These are phyloP conservation scores for Endotrypanum monterogeii DNA, from an alignment of 208 protist genomes.

Conservation along the genomic window DNA sequence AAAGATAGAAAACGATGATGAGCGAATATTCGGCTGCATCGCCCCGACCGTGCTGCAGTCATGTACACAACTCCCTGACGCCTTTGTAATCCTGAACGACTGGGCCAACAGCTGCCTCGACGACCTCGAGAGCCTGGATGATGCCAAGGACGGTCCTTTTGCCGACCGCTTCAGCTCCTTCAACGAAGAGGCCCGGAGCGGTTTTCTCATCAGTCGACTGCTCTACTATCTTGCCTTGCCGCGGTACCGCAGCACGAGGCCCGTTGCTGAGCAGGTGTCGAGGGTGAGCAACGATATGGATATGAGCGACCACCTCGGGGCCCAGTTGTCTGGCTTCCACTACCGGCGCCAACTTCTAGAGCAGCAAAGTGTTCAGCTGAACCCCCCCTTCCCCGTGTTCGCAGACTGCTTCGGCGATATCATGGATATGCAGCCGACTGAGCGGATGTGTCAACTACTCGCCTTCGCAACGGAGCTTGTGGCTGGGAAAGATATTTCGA, in stretches of 20 bases:
- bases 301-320: conserved; percentile 9
- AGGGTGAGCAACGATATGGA: not conserved
- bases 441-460: conserved; percentile 80
- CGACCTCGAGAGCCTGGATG: conserved; percentile 81
- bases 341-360: conserved; percentile 72
- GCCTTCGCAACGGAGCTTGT: conserved; percentile 87
- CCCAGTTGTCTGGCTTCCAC: conserved; percentile 25
- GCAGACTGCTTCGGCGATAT: conserved; percentile 87
- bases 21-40: conserved; percentile 79
- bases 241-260: conserved; percentile 56
- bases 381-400: conserved; percentile 84
- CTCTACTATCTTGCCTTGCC: conserved; percentile 90
- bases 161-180: conserved; percentile 72
- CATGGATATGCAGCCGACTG: conserved; percentile 49
- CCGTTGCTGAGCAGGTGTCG: conserved; percentile 11
- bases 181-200: conserved; percentile 82
- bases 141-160: conserved; percentile 73
- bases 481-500: conserved; percentile 34
- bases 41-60: conserved; percentile 81
- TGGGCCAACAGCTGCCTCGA: conserved; percentile 89
- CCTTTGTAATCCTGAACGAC: conserved; percentile 79
- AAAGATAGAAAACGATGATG: conserved; percentile 45
- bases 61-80: conserved; percentile 65
- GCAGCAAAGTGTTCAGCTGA: conserved; percentile 80
- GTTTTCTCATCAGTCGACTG: conserved; percentile 80